These are phyloP conservation scores for Amaranthus cruentus DNA, from an alignment of 148 eudicot genomes.

Conservation along the genomic window DNA sequence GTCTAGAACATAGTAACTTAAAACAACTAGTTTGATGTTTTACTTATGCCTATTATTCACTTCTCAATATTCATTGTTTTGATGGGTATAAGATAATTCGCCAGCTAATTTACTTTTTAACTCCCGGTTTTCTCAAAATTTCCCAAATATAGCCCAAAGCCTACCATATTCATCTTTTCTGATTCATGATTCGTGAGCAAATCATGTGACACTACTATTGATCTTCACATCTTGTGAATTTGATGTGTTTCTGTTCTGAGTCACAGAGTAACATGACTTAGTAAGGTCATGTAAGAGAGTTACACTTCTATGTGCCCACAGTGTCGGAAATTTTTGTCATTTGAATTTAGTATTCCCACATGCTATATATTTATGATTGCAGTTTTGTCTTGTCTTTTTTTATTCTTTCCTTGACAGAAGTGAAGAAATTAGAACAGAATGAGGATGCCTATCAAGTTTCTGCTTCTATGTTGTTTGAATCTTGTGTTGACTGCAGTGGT, in stretches of 20 bases:
- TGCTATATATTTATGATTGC: background rate
- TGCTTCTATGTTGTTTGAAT: conserved; percentile 33
- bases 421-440: conserved; percentile 13
- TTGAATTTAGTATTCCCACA: background rate
- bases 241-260: background rate
- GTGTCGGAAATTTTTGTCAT: background rate
- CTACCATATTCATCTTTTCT: too few species aligned
- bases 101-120: too few species aligned
- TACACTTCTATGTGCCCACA: too few species aligned
- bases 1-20: background rate
- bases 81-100: too few species aligned
- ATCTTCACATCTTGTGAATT: background rate
- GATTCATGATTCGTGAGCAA: too few species aligned
- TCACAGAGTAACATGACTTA: background rate
- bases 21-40: background rate
- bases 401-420: conserved; percentile 13
- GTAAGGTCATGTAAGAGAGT: background rate
- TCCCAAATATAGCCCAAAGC: too few species aligned
- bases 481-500: conserved; percentile 43
- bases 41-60: background rate
- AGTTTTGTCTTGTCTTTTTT: background rate
- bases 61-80: background rate
- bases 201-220: too few species aligned
- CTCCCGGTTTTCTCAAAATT: too few species aligned
- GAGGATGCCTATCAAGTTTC: conserved; percentile 28